Conservation (phyloP, 371 early-diverging fungal genomes). For the Sporodiniella umbellata region DNA sequence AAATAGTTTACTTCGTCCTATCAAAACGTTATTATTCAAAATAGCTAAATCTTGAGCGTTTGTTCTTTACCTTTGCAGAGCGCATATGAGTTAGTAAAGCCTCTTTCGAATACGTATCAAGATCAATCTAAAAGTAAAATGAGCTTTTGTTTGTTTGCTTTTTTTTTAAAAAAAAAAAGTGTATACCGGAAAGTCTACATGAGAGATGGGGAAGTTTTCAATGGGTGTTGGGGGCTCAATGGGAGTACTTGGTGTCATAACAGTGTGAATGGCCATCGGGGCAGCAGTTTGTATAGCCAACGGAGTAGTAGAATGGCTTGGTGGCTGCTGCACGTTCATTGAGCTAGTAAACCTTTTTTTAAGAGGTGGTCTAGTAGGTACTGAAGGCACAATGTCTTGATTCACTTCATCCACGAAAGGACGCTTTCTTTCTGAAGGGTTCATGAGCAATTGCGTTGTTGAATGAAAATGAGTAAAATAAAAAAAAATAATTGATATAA, state of each 20-base stretch:
- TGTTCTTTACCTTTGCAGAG: conserved; percentile 5
- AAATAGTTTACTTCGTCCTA: conserved; percentile 8
- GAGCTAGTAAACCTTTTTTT: conserved; percentile 25
- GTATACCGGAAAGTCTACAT: not conserved
- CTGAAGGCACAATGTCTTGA: not conserved
- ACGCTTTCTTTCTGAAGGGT: not conserved
- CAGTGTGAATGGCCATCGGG: not conserved
- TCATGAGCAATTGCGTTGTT: not conserved
- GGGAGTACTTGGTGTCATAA: conserved; percentile 11
- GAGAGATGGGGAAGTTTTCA: not conserved
- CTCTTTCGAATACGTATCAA: conserved; percentile 12
- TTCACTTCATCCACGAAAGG: not conserved
- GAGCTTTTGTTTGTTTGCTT: not conserved
- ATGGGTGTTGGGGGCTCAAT: not conserved
- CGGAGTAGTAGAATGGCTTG: too few species aligned
- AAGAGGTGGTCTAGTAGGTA: conserved; percentile 22
- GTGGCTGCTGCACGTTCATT: conserved; percentile 12
- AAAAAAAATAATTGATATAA: not conserved
- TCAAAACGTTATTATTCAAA: too few species aligned
- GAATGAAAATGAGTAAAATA: not conserved
- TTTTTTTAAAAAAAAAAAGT: not conserved
- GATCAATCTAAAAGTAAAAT: conserved; percentile 3
- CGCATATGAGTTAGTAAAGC: conserved; percentile 21
- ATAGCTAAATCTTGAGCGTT: too few species aligned
- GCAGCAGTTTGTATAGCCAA: not conserved